Conservation (phyloP, 192 early-diverging fungal genomes). For the Entrophospora sp. region DNA sequence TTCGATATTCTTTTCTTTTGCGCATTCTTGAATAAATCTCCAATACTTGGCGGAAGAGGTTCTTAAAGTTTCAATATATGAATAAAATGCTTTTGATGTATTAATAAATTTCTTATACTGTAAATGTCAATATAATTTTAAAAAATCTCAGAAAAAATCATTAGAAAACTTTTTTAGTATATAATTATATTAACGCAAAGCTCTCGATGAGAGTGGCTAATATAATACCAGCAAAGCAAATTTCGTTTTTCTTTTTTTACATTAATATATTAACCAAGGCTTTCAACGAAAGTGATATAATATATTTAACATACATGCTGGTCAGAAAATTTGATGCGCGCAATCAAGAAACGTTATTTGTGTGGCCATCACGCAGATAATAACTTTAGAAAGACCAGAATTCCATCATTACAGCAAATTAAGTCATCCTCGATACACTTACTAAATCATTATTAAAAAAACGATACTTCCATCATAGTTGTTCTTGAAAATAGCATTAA, state of each 20-base stretch:
- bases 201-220: background rate
- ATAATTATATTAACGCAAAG: constrained; percentile 10
- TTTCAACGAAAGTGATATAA: constrained; percentile 7
- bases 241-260: constrained; percentile 9
- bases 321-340: constrained; percentile 4
- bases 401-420: constrained; percentile 10
- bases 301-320: constrained; percentile 13
- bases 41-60: constrained; percentile 4
- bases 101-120: constrained; percentile 15
- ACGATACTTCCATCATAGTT: constrained; percentile 10
- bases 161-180: background rate
- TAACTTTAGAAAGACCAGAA: constrained; percentile 1
- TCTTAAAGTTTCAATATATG: constrained; percentile 12
- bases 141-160: constrained; percentile 7
- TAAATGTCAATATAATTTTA: constrained; percentile 3
- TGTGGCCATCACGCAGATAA: background rate
- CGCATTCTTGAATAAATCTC: constrained; percentile 1
- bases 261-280: constrained; percentile 7
- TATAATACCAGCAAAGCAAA: constrained; percentile 8
- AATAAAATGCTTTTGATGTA: constrained; percentile 13
- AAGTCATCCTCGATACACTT: constrained; percentile 9
- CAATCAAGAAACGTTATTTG: constrained; percentile 9
- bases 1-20: constrained; percentile 13
- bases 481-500: constrained; percentile 15
- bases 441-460: constrained; percentile 16